phyloP scores from a whole-genome alignment of 108 stramenopile genomes.

The Stephanodiscus triporus region DNA sequence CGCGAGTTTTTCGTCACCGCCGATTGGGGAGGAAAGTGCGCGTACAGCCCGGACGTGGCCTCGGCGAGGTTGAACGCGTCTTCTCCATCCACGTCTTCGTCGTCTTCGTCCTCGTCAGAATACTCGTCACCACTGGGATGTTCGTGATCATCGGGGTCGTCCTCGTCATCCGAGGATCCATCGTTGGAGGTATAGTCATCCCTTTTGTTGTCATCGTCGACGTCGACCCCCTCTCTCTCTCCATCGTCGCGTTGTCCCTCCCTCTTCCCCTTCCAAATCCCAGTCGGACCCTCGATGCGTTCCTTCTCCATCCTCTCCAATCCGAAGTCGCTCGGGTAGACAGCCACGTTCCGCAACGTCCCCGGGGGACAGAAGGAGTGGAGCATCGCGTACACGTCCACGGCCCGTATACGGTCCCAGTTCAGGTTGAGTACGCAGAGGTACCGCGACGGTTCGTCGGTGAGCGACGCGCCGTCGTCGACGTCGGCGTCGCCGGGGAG shows the following conservation, averaged over 20 bases:
- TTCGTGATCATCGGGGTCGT: slow-evolving; percentile 27
- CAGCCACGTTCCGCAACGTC: slow-evolving; percentile 70
- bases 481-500: slow-evolving; percentile 39
- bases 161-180: slow-evolving; percentile 13
- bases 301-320: slow-evolving; percentile 90
- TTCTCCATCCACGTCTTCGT: slow-evolving; percentile 43
- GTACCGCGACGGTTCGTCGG: slow-evolving; percentile 63
- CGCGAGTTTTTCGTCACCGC: slow-evolving; percentile 32
- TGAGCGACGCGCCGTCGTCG: slow-evolving; percentile 46
- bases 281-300: slow-evolving; percentile 58
- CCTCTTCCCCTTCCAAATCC: slow-evolving; percentile 63
- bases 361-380: slow-evolving; percentile 85
- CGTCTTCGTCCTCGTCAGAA: slow-evolving; percentile 33
- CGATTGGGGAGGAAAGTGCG: slow-evolving; percentile 48
- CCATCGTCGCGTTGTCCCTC: slow-evolving; percentile 29
- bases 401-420: slow-evolving; percentile 90
- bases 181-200: not conserved
- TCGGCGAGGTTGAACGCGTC: slow-evolving; percentile 40
- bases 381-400: slow-evolving; percentile 89
- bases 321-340: slow-evolving; percentile 91
- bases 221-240: slow-evolving; percentile 20
- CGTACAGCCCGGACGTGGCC: slow-evolving; percentile 46
- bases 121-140: slow-evolving; percentile 9
- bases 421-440: slow-evolving; percentile 89
- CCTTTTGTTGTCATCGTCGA: slow-evolving; percentile 8